Base-by-base conservation (phyloP, 495 filamentous ascomycete species). In the Sphaerosporella brunnea region DNA sequence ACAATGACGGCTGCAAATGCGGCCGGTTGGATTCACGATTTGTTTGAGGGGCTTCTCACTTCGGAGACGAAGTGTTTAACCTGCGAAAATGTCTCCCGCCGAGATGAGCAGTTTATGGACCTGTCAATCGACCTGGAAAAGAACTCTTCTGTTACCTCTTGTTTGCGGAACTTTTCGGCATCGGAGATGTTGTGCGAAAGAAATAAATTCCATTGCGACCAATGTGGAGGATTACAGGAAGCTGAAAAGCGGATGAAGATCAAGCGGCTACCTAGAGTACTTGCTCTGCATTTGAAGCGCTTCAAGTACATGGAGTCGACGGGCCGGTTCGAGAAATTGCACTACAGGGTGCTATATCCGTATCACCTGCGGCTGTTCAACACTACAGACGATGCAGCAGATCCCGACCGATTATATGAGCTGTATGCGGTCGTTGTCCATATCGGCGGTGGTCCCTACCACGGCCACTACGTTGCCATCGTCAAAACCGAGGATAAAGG, bases 211-310 rank as follows among this genome's bases (percentile, higher is more conserved):
- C 90, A 96, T 60, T 97, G 90, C 63, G 90, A 97, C 60, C 84
- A 84, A 52, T 97, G 90, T 53, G 90, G 92, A 39, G 92, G 92
- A 3, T 67, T 97, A 18, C 92, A 97, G 65, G 90, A 97, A 65
- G 90, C 90, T 0, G 90, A 96, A 60, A 97, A 97, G 68, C 74
- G 90, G 11, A 97, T 97, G 90, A 97, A 97, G 69, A 85, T 97
- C 51, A 97, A 97, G 65, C 76, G 84, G 47, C 66, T 95, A 51
- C 90, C 90, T 0, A 84, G 81, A 54, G 86, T 97, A 32, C 63
- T 97, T 47, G 85, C 90, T 7, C 65, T 97, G 43, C 92, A 97
- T 56, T 65, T 97, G 47, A 97, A 97, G 59, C 72, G 90, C 44
- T 97, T 97, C 69, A 96, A 97, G 65, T 96, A 93, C 56, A 93